Base-by-base conservation (phyloP, 2,329 filamentous ascomycete species). In the Hortaea sp. region DNA sequence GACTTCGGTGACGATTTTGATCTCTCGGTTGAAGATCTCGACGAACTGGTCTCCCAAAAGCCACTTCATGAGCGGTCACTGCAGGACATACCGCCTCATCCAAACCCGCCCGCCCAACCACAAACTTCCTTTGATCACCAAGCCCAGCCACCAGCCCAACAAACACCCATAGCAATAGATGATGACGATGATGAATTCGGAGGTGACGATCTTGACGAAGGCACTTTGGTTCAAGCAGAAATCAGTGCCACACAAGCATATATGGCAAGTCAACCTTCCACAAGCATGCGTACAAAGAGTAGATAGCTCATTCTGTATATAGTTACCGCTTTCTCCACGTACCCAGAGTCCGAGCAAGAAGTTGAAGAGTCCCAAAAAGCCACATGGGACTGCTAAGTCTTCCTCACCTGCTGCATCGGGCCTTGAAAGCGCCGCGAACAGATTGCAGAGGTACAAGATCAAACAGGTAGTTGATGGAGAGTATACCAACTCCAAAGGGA, bases 141-240 rank as follows among this genome's bases (percentile, higher is more conserved):
- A 27, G 12, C 40, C 9, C 9, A 20, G 7, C 20, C 2, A 20
- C 40, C 40, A 42, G 10, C 10, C 20, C 10, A 7, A 20, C 32
- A 35, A 35, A n/a, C 32, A 35, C 9, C 32, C 32, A 13, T 42
- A 10, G 7, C 6, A 11, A 42, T 29, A 29, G 53, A 51, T 38
- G 57, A 59, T 39, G 61, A 64, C 52, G 83, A 78, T 48, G 85
- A 88, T 67, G 88, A 88, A 57, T 87, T 87, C 70, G 84, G 81
- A 41, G 77, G 75, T 53, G 75, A 73, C 55, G 74, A 81, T 50
- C 71, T 79, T 64, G 88, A 94, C 64, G 84, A 87, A 59, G 86
- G 90, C 57, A 68, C 74, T 42, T 72, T 76, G 60, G 71, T 71
- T 58, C 81, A 83, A 50, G 81, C 81, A 53, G 83, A 88, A 66